A percentile compares a stretch with the other conserved stretches of the same genome.
phyloP scores from a whole-genome alignment of 2,329 filamentous ascomycete species.

The Rutstroemia sp. region DNA sequence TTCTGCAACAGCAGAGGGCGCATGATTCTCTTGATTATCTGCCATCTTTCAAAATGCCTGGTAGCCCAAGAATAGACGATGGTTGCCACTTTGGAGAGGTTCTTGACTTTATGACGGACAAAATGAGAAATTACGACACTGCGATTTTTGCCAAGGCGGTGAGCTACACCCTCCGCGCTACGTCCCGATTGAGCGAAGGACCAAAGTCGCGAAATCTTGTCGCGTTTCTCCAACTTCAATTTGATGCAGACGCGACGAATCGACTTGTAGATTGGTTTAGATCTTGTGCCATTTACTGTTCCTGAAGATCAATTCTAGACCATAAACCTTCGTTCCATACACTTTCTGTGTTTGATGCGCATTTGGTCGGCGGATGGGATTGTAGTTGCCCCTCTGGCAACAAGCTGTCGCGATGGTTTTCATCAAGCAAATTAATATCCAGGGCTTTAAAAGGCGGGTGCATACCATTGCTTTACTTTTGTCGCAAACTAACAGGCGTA shows the following conservation, averaged over 20 bases:
- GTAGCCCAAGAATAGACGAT: not conserved
- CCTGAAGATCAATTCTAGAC: too few species aligned
- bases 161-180: conserved; percentile 1
- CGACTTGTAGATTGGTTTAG: not conserved
- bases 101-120: not conserved
- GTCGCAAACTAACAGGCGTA: conserved; percentile 13
- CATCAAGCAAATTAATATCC: conserved; percentile 99
- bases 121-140: conserved; percentile 1
- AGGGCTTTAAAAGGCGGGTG: conserved; percentile 93
- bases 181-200: not conserved
- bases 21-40: conserved; percentile 9
- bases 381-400: conserved; percentile 13
- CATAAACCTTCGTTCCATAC: not conserved
- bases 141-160: conserved; percentile 8
- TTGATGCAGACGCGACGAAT: conserved; percentile 3
- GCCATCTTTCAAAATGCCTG: conserved; percentile 13
- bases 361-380: conserved; percentile 1
- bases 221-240: conserved; percentile 6
- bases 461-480: not conserved
- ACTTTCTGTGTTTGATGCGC: not conserved
- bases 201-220: conserved; percentile 3
- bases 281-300: not conserved
- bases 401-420: conserved; percentile 56
- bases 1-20: conserved; percentile 31
- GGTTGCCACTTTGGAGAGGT: not conserved